phyloP scores from a whole-genome alignment of 805 yeast genomes.

The Candida takata region DNA sequence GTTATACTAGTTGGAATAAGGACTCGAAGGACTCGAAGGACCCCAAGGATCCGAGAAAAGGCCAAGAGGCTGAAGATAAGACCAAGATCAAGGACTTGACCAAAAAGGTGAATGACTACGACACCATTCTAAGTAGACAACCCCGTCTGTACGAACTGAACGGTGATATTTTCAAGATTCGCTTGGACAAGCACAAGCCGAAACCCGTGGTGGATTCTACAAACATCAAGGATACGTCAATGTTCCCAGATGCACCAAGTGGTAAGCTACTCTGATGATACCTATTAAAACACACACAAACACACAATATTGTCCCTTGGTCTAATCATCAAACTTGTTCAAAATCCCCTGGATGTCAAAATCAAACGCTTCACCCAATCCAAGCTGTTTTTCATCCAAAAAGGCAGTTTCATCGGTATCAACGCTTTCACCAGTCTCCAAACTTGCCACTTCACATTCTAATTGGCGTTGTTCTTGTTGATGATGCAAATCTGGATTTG shows the following conservation, averaged over 20 bases:
- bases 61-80: conserved; percentile 15
- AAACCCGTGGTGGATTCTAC: conserved; percentile 21
- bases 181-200: conserved; percentile 26
- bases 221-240: conserved; percentile 15
- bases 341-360: not conserved
- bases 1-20: conserved; percentile 11
- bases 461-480: no score
- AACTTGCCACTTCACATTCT: no score
- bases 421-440: conserved; percentile 9
- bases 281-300: no score
- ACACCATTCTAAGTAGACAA: conserved; percentile 20
- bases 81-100: conserved; percentile 10
- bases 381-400: not conserved
- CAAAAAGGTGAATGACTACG: conserved; percentile 4
- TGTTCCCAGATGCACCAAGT: conserved; percentile 30
- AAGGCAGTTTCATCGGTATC: conserved; percentile 1
- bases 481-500: conserved; percentile 47
- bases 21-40: conserved; percentile 10
- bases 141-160: conserved; percentile 33
- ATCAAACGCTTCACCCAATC: not conserved
- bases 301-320: not conserved
- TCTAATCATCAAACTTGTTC: conserved; percentile 1
- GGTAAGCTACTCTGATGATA: not conserved
- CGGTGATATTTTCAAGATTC: conserved; percentile 32
- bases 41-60: conserved; percentile 10